Evolutionary conservation across 768 basidiomycete species (phyloP).

Genomic region (Boletellus sp.): DNA sequence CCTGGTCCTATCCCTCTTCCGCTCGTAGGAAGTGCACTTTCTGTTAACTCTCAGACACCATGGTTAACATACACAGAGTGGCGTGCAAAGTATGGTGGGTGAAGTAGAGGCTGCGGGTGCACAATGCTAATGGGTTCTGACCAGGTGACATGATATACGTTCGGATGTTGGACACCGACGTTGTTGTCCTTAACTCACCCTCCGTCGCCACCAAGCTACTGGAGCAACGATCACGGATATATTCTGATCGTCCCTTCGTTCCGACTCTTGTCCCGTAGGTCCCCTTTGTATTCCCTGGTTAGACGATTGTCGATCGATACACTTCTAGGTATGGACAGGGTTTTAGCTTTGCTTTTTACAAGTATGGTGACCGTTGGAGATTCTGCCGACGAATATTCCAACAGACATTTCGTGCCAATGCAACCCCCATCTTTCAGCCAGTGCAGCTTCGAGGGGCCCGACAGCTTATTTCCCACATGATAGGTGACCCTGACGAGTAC

Average conservation of each 20-base stretch:
- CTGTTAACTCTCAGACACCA: background rate
- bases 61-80: constrained; percentile 8
- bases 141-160: too few relatives aligned
- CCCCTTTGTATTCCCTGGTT: background rate
- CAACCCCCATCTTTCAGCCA: background rate
- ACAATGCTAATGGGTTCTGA: background rate
- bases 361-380: background rate
- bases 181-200: too few relatives aligned
- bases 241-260: constrained; percentile 1
- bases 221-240: too few relatives aligned
- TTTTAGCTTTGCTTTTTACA: background rate
- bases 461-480: background rate
- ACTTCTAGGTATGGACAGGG: background rate
- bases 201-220: too few relatives aligned
- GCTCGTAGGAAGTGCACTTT: too few relatives aligned
- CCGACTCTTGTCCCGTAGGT: background rate
- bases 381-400: too few relatives aligned
- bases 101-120: too few relatives aligned
- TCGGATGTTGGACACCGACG: too few relatives aligned
- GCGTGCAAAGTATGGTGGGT: constrained; percentile 4
- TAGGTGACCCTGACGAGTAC: too few relatives aligned
- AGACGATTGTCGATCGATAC: background rate
- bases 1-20: too few relatives aligned
- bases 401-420: background rate
- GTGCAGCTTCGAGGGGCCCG: background rate